phyloP scores from a whole-genome alignment of 345 rosid species.

The Acer campestre region DNA sequence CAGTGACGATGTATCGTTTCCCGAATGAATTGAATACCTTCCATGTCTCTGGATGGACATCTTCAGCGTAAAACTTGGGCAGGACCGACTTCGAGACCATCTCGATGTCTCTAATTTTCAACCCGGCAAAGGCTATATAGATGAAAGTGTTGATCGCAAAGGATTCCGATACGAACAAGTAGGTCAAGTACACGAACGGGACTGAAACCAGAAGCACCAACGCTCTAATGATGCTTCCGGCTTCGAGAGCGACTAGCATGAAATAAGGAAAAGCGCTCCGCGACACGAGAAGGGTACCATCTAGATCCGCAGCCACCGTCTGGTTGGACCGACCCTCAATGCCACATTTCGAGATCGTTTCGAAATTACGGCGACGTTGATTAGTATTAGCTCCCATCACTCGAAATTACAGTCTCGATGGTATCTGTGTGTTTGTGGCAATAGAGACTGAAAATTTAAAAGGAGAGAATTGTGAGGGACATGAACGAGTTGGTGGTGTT shows the following conservation, averaged over 20 bases:
- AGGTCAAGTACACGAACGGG: slow-evolving; percentile 71
- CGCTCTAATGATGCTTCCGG: slow-evolving; percentile 76
- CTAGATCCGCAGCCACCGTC: slow-evolving; percentile 77
- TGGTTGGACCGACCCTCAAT: slow-evolving; percentile 67
- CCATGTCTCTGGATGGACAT: slow-evolving; percentile 88
- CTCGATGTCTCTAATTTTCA: slow-evolving; percentile 71
- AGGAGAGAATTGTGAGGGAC: slow-evolving; percentile 5
- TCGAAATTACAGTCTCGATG: background rate
- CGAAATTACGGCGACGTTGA: slow-evolving; percentile 39
- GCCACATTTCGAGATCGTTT: slow-evolving; percentile 52
- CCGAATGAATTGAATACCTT: slow-evolving; percentile 78
- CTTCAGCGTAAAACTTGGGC: slow-evolving; percentile 82
- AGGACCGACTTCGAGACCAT: slow-evolving; percentile 78
- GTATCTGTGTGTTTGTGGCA: background rate
- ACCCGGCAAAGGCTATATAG: slow-evolving; percentile 70
- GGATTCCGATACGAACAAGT: slow-evolving; percentile 65
- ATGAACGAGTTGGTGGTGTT: background rate
- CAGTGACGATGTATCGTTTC: slow-evolving; percentile 70
- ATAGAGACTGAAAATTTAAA: background rate
- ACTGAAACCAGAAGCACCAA: slow-evolving; percentile 59
- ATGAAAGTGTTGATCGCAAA: slow-evolving; percentile 63
- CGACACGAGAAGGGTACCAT: slow-evolving; percentile 83
- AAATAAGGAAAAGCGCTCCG: slow-evolving; percentile 82
- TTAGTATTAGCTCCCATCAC: slow-evolving; percentile 49
- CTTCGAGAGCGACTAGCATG: slow-evolving; percentile 87